A percentile compares a stretch with the other conserved stretches of the same genome.
These are phyloP conservation scores for Tulasnella sp. DNA, from an alignment of 768 basidiomycete species.

Conservation along the genomic window DNA sequence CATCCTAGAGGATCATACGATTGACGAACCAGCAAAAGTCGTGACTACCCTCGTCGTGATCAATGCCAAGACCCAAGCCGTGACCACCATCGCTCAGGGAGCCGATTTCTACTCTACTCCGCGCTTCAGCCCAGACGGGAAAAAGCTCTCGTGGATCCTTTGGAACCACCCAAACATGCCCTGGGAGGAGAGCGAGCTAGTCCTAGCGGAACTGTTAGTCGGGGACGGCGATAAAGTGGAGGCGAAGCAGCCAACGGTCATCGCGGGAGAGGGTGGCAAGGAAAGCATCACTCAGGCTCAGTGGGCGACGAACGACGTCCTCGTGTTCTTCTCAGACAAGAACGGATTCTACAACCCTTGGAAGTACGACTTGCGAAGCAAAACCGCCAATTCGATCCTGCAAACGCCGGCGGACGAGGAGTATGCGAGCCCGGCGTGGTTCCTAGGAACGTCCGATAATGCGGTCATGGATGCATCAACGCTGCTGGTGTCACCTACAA, in stretches of 20 bases:
- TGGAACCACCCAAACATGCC: conserved; percentile 61
- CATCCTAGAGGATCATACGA: conserved; percentile 61
- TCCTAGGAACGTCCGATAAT: conserved; percentile 38
- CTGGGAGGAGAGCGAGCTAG: conserved; percentile 52
- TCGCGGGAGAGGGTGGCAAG: conserved; percentile 43
- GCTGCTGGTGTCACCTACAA: conserved; percentile 32
- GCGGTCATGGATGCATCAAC: conserved; percentile 26
- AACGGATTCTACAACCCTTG: conserved; percentile 62
- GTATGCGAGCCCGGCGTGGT: conserved; percentile 49
- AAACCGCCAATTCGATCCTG: conserved; percentile 32
- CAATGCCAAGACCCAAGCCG: conserved; percentile 34
- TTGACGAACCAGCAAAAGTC: conserved; percentile 38
- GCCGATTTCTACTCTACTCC: conserved; percentile 64
- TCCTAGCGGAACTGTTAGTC: conserved; percentile 4
- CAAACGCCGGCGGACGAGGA: conserved; percentile 38
- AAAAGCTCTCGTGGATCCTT: conserved; percentile 46
- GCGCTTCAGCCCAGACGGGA: conserved; percentile 48
- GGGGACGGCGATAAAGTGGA: conserved; percentile 23
- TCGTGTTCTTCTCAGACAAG: conserved; percentile 55
- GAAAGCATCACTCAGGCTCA: conserved; percentile 46
- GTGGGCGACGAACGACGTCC: conserved; percentile 44
- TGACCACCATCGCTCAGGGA: conserved; percentile 40
- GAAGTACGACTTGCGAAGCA: conserved; percentile 32
- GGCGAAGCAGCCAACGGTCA: conserved; percentile 30
- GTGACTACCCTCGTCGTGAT: conserved; percentile 49